phyloP scores from a whole-genome alignment of 164 flowering plant species.

The Platanus orientalis region DNA sequence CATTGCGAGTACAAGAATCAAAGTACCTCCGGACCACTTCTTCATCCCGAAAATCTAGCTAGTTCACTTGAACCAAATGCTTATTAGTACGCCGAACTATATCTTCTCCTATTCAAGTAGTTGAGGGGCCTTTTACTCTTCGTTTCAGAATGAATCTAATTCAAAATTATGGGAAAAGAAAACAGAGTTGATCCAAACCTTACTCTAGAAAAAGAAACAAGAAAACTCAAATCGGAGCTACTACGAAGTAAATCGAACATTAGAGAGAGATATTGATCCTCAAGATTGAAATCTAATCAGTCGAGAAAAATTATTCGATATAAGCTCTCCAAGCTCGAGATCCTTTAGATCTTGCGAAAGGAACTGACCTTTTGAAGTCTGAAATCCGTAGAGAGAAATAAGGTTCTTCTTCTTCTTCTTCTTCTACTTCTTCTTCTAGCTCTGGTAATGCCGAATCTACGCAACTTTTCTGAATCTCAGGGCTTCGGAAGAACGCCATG shows the following conservation, averaged over 20 bases:
- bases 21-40: conserved; percentile 72
- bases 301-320: too few species aligned
- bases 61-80: neutral
- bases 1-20: conserved; percentile 47
- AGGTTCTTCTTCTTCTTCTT: neutral
- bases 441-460: neutral
- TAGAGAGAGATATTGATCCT: neutral
- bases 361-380: neutral
- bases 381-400: neutral
- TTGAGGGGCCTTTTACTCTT: neutral
- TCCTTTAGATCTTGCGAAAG: neutral
- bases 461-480: neutral
- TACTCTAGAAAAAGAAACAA: neutral
- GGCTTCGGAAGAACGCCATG: neutral
- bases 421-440: conserved; percentile 1
- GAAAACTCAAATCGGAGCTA: neutral
- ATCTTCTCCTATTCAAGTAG: too few species aligned
- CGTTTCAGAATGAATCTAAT: neutral
- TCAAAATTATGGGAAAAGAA: neutral
- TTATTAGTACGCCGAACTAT: too few species aligned
- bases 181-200: neutral
- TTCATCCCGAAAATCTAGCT: conserved; percentile 36
- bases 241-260: neutral
- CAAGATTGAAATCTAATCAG: neutral
- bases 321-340: neutral